Base-by-base conservation (phyloP, 768 basidiomycete genomes). In the Russula brevipes region DNA sequence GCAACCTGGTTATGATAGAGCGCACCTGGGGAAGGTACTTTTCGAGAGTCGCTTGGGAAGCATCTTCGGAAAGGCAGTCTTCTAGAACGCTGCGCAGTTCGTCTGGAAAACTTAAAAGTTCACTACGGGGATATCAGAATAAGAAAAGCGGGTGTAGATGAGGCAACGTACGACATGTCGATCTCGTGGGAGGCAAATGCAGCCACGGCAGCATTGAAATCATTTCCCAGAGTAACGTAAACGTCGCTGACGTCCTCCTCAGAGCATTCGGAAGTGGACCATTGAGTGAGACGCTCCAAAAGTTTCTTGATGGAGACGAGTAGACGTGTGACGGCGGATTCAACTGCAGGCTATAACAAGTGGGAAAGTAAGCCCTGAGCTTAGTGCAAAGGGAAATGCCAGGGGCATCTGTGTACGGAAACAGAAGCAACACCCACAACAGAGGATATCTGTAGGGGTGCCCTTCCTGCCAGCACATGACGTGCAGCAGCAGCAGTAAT, bases 221-320 rank as follows among this genome's bases (percentile, higher is more conserved):
- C 95, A 75, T 98, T 98, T 30, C 97, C 97, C 30, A 99, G 80
- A 59, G 86, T 85, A 58, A 99, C 97, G 75, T 99, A 99, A 58
- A 97, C 91, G 74, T 98, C 93, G 80, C 94, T 97, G 72, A 99
- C 94, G 68, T 90, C 80, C 47, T 74, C 76, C 72, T 96, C 94
- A 60, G 85, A 79, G 69, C 89, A 81, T 69, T 85, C 80, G 64
- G 82, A 75, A 62, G 79, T 79, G 73, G 89, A 91, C 94, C 94
- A 97, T 76, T 82, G 77, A 6, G 90, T 92, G 59, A 97, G 80
- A 1, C 89, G 81, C 72, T 97, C 94, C 42, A 99, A 81, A n/a
- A 99, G 84, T 66, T 91, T 85, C 73, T 98, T 96, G 67, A 98
- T 98, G 36, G 94, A 87, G 2, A 99, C 93, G 31, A 99, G 82